Conservation (phyloP, 352 stramenopile species). For the Pythium insidiosum region DNA sequence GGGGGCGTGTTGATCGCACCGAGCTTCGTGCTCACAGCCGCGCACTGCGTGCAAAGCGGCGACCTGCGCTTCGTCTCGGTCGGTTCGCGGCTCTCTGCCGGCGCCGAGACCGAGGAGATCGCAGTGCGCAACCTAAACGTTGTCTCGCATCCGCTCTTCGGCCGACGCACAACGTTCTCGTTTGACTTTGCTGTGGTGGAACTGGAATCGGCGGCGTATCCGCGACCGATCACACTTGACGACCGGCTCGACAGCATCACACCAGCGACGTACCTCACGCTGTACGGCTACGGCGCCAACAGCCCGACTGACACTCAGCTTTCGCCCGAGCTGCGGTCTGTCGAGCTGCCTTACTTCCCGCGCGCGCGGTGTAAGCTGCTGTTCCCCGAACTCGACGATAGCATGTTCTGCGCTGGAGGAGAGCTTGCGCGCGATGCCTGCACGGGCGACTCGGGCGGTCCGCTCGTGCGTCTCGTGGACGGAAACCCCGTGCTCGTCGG, state of each 20-base stretch:
- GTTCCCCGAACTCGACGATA: slow-evolving; percentile 25
- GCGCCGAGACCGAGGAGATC: slow-evolving; percentile 24
- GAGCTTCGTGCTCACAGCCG: slow-evolving; percentile 35
- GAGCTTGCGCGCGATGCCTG: slow-evolving; percentile 25
- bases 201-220: slow-evolving; percentile 22
- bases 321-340: slow-evolving; percentile 17
- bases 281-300: slow-evolving; percentile 25
- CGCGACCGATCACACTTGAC: slow-evolving; percentile 20
- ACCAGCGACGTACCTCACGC: slow-evolving; percentile 16
- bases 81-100: slow-evolving; percentile 18
- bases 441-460: slow-evolving; percentile 31
- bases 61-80: slow-evolving; percentile 23
- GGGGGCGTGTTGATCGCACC: slow-evolving; percentile 33
- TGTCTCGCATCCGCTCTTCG: slow-evolving; percentile 23
- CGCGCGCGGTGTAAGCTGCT: slow-evolving; percentile 15
- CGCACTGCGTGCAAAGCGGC: slow-evolving; percentile 23
- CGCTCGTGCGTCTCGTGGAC: slow-evolving; percentile 16
- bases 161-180: slow-evolving; percentile 19
- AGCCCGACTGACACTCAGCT: slow-evolving; percentile 14
- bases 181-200: slow-evolving; percentile 34
- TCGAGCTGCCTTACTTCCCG: slow-evolving; percentile 21
- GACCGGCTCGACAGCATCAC: slow-evolving; percentile 18
- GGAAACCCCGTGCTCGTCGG: slow-evolving; percentile 20
- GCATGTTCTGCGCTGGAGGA: slow-evolving; percentile 34
- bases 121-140: slow-evolving; percentile 15